Evolutionary conservation across 805 yeast species (phyloP).

Genomic region (Candida pseudofarinosa): DNA sequence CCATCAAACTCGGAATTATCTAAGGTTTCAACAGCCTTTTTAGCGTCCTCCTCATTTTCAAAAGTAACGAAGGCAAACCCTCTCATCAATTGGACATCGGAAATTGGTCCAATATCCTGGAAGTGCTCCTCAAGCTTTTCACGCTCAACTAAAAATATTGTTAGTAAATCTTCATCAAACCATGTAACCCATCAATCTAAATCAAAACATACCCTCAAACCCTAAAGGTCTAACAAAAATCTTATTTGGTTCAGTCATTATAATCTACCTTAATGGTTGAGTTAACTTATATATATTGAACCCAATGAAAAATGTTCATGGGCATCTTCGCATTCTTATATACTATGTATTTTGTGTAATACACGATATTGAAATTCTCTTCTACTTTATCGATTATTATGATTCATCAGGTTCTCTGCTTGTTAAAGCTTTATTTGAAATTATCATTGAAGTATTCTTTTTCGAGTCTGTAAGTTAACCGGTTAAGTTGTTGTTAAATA

Average conservation of each 20-base stretch:
- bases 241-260: conserved; percentile 22
- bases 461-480: no score
- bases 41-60: conserved; percentile 55
- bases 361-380: background rate
- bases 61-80: conserved; percentile 91
- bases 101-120: conserved; percentile 59
- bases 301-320: background rate
- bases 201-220: conserved; percentile 38
- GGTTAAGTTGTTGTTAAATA: no score
- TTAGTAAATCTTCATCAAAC: conserved; percentile 6
- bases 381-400: no score
- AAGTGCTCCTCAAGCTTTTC: conserved; percentile 70
- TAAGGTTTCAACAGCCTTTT: conserved; percentile 45
- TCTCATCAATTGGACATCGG: conserved; percentile 66
- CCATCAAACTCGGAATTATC: conserved; percentile 47
- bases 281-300: background rate
- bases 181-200: background rate
- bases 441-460: no score
- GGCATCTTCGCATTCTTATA: background rate
- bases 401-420: no score
- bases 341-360: background rate
- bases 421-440: no score
- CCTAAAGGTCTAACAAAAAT: conserved; percentile 63
- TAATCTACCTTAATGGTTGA: background rate
- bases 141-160: conserved; percentile 26